Evolutionary conservation across 2,329 filamentous ascomycete species (phyloP).

Genomic region (Monilinia polystroma): DNA sequence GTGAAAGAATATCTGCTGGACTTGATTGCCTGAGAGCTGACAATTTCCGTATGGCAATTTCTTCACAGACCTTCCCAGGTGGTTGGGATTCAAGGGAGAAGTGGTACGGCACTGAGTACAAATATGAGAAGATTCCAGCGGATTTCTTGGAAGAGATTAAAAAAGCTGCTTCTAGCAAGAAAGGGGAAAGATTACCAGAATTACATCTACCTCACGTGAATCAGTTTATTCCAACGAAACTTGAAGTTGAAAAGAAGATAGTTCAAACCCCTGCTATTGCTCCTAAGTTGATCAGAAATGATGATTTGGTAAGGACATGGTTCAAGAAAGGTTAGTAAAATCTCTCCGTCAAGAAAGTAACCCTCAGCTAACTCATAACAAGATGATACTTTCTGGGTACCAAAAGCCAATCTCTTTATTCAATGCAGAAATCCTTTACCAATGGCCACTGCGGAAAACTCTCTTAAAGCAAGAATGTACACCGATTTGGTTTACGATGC

Average conservation of each 20-base stretch:
- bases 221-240: conserved; percentile 89
- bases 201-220: conserved; percentile 90
- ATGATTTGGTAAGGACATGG: conserved; percentile 79
- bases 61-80: conserved; percentile 80
- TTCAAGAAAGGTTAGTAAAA: conserved; percentile 69
- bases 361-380: conserved; percentile 3
- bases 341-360: neutral
- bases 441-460: conserved; percentile 74
- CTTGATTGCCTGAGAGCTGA: conserved; percentile 76
- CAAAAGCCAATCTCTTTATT: conserved; percentile 84
- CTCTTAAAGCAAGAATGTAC: conserved; percentile 76
- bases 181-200: conserved; percentile 61
- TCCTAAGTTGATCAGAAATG: conserved; percentile 82
- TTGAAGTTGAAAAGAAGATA: conserved; percentile 94
- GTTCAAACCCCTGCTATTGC: conserved; percentile 70
- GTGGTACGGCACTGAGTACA: conserved; percentile 98
- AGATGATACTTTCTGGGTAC: conserved; percentile 97
- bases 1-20: conserved; percentile 70
- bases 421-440: conserved; percentile 77
- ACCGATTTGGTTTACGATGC: conserved; percentile 85
- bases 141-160: conserved; percentile 72
- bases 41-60: conserved; percentile 82
- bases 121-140: conserved; percentile 72
- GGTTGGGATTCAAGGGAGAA: conserved; percentile 86
- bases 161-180: conserved; percentile 58